Percentiles rank a stretch among this genome's conserved stretches.
Conservation (phyloP, 2,329 filamentous ascomycete genomes). For the Exophiala alcalophila region DNA sequence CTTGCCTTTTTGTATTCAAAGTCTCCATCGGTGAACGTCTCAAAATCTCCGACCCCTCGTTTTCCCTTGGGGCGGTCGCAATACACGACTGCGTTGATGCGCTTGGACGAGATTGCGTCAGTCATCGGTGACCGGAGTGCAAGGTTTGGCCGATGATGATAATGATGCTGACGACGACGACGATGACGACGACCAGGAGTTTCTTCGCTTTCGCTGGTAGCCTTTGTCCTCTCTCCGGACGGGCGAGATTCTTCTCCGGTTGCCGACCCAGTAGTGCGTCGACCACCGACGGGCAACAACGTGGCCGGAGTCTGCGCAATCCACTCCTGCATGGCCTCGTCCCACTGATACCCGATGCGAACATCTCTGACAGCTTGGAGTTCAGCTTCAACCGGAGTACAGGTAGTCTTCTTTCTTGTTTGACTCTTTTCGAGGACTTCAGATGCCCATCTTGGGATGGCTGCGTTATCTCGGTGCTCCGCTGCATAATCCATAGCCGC, state of each 20-base stretch:
- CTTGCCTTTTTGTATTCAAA: conserved; percentile 14
- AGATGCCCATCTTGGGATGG: conserved; percentile 39
- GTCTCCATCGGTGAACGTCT: conserved; percentile 10
- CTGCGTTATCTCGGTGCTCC: conserved; percentile 37
- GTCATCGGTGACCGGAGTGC: background rate
- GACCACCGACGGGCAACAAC: background rate
- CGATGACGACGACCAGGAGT: background rate
- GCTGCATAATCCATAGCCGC: conserved; percentile 43
- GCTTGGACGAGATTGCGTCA: background rate
- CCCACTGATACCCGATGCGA: conserved; percentile 48
- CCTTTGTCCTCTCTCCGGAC: too few species aligned
- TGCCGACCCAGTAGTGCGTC: background rate
- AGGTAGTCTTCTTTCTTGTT: conserved; percentile 11
- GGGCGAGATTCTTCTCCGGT: too few species aligned
- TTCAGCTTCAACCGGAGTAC: conserved; percentile 17
- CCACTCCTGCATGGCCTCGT: conserved; percentile 58
- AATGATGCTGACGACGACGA: too few species aligned
- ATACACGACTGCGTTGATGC: conserved; percentile 29
- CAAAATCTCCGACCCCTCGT: conserved; percentile 1
- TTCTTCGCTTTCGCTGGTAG: background rate
- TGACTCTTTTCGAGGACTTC: conserved; percentile 34
- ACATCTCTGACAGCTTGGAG: conserved; percentile 13
- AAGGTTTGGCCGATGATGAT: background rate
- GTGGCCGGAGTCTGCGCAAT: conserved; percentile 48
- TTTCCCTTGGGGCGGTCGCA: too few species aligned